Base-by-base conservation (phyloP, 1,139 yeast species). In the Lodderomyces elongisporus region DNA sequence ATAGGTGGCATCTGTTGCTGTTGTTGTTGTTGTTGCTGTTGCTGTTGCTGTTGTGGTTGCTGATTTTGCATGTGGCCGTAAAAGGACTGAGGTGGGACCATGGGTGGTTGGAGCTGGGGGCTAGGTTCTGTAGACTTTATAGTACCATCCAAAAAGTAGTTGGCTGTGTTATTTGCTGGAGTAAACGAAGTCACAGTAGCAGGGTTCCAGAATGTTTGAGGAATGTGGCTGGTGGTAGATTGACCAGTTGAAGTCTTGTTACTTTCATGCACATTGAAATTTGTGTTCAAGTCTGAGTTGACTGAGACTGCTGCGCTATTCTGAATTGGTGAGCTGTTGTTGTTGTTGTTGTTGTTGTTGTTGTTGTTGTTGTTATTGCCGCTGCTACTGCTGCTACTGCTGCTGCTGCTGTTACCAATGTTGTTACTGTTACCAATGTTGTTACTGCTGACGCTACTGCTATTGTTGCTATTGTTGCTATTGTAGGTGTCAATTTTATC, bases 131-230 rank as follows among this genome's bases (percentile, higher is more conserved):
- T 40, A 27, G 16, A 27, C 14, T 7, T 7, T 16, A n/a, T 20
- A 27, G 9, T 17, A 34, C 33, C 44, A 17, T 57, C 61, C 48
- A 54, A 53, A 29, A 61, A 59, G 39, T 62, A 57, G 34, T 49
- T 56, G 26, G 44, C 42, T 7, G 12, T 10, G 5, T 26, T 17
- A 16, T 28, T 31, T 5, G 49, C 47, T 17, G 84, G 80, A 13
- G 77, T 74, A 47, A 78, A 78, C 2, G 78, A 57, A 9, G 78
- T 56, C 2, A 80, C 78, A 13, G 79, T 59, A 3, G 82, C 83
- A 0, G 83, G 83, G 49, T 77, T 77, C 85, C 85, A 79, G 44
- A 77, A 73, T 45, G 62, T 70, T 27, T 63, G 70, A 12, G 52
- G 42, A 24, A 20, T 65, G 6, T 66, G 57, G 33, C 43, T 28